Conservation (phyloP, 768 basidiomycete genomes). For the Russula compacta region DNA sequence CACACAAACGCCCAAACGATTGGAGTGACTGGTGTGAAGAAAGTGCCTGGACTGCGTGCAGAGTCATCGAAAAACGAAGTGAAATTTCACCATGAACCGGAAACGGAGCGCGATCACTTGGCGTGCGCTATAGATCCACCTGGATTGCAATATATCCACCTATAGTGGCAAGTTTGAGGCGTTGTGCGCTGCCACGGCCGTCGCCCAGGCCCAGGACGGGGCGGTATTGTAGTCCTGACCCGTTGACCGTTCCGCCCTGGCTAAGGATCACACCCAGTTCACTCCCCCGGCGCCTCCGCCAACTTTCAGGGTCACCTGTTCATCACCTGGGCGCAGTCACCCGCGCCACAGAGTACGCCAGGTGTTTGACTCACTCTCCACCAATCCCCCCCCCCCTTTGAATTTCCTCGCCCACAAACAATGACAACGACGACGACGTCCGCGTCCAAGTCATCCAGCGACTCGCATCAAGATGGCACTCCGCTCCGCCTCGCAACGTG, state of each 20-base stretch:
- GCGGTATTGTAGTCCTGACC: neutral
- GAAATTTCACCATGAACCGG: too few species aligned
- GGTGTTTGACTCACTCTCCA: neutral
- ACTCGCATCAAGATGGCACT: neutral
- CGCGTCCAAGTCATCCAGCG: too few species aligned
- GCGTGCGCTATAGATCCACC: neutral
- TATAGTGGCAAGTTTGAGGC: neutral
- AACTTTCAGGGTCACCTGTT: slow-evolving; percentile 11
- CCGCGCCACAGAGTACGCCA: slow-evolving; percentile 4
- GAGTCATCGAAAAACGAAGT: too few species aligned
- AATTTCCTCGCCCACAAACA: neutral
- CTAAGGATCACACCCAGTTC: too few species aligned
- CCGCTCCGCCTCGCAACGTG: slow-evolving; percentile 32
- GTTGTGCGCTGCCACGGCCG: neutral
- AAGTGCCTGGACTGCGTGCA: too few species aligned
- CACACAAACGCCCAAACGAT: too few species aligned
- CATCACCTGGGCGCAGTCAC: neutral
- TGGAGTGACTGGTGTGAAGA: too few species aligned
- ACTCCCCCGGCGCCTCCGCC: neutral
- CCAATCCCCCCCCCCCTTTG: neutral
- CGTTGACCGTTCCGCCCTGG: neutral
- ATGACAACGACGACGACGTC: too few species aligned
- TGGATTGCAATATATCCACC: slow-evolving; percentile 8
- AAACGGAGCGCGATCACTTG: neutral
- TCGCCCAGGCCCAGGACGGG: slow-evolving; percentile 1